phyloP scores from a whole-genome alignment of 805 yeast species.

The Suhomyces kilbournensis region DNA sequence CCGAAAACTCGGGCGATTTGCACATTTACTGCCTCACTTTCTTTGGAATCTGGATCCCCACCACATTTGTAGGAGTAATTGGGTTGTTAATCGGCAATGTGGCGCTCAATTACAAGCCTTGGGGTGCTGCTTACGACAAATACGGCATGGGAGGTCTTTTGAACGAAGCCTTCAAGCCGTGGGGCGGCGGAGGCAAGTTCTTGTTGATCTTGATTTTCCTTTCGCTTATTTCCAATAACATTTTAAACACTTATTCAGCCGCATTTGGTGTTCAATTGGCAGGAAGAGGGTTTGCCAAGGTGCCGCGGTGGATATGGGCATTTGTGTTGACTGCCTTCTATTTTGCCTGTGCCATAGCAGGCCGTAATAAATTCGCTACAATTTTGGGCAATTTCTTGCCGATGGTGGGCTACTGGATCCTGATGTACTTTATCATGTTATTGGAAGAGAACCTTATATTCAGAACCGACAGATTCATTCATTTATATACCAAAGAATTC shows the following conservation, averaged over 20 bases:
- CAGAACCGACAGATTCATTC: constrained; percentile 33
- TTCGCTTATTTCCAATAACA: constrained; percentile 34
- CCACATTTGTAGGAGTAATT: constrained; percentile 32
- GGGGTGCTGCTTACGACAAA: constrained; percentile 27
- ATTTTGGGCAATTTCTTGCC: constrained; percentile 39
- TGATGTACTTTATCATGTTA: constrained; percentile 34
- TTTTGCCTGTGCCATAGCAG: constrained; percentile 32
- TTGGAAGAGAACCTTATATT: constrained; percentile 36
- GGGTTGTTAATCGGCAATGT: constrained; percentile 30
- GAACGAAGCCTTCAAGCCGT: constrained; percentile 29
- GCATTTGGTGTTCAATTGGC: constrained; percentile 35
- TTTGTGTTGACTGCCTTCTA: constrained; percentile 28
- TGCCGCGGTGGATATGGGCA: constrained; percentile 42
- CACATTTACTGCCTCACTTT: constrained; percentile 61
- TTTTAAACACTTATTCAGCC: constrained; percentile 35
- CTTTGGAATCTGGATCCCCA: constrained; percentile 53
- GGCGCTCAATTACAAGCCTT: constrained; percentile 30
- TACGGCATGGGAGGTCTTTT: constrained; percentile 35
- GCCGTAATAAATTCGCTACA: constrained; percentile 30
- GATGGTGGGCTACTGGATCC: constrained; percentile 42
- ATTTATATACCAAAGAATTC: constrained; percentile 33
- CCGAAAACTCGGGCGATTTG: constrained; percentile 60
- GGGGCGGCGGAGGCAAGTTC: constrained; percentile 37
- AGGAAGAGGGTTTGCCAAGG: constrained; percentile 21
- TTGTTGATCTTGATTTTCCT: constrained; percentile 28